Base-by-base conservation (phyloP, 2,329 filamentous ascomycete species). In the Chaetoscypha palmicola region DNA sequence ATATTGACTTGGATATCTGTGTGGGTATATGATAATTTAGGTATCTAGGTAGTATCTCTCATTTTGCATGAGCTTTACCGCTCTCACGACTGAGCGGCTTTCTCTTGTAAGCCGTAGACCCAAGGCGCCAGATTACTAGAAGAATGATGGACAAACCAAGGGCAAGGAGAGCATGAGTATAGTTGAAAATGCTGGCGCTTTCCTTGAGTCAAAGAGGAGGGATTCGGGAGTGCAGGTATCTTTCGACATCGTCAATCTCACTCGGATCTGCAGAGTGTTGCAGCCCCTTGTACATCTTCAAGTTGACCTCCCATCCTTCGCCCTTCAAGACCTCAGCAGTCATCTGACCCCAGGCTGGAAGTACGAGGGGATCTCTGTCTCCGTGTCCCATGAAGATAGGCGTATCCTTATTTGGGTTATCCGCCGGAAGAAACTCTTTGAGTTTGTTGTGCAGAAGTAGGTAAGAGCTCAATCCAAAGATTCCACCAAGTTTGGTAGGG, bases 321-420 rank as follows among this genome's bases (percentile, higher is more conserved):
- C 76, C 73, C 63, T 78, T 81, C 40, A 97, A 66, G 46, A 73
- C 62, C 31, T 86, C 73, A 2, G 75, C 77, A 19, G 85, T 88
- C 64, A 71, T 63, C 62, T 77, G 66, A 11, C 86, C 91, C 64
- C 85, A 83, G 44, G 74, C 67, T 33, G 80, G 75, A 54, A 72
- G 74, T 7, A 96, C 85, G 2, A 95, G 68, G 11, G 73, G 73
- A 63, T 98, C 91, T 1, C 67, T 67, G 49, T 81, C 76, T n/a
- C 92, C 92, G 57, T 97, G 92, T 10, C 77, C 88, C 81, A 96
- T 84, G 65, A 92, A 86, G 50, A 97, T 80, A 1, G 86, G 85
- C 1, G 88, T 95, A 31, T 83, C 71, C 64, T 81, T 78, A 64
- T 88, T 89, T 43, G 74, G 69, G 53, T 68, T 75, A 20, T 73